Evolutionary conservation across 768 basidiomycete species (phyloP).

Genomic region (Phylloporus rhodoxanthus): DNA sequence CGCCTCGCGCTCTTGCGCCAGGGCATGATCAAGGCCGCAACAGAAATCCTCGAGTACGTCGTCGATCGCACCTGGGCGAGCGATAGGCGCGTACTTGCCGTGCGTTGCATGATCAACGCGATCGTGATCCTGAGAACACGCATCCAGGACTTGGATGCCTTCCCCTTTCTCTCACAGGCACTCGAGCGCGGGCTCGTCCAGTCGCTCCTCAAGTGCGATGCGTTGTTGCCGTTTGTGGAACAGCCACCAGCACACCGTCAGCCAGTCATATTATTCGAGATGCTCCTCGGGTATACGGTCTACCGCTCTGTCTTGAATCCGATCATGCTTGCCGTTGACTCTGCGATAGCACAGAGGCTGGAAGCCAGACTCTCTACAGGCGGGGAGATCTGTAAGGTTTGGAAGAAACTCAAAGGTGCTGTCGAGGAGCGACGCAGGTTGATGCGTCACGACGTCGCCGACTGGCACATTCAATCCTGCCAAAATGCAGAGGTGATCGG

Average conservation of each 20-base stretch:
- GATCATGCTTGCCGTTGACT: slow-evolving; percentile 9
- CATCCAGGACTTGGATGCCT: slow-evolving; percentile 22
- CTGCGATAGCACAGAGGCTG: slow-evolving; percentile 1
- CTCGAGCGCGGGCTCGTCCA: slow-evolving; percentile 16
- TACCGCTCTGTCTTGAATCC: slow-evolving; percentile 22
- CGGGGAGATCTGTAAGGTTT: slow-evolving; percentile 19
- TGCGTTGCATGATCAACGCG: slow-evolving; percentile 20
- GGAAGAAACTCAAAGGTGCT: slow-evolving; percentile 15
- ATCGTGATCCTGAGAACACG: slow-evolving; percentile 13
- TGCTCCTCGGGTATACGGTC: slow-evolving; percentile 22
- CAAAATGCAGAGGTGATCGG: slow-evolving; percentile 20
- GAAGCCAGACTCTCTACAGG: slow-evolving; percentile 11
- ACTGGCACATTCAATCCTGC: slow-evolving; percentile 22
- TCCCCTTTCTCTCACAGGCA: slow-evolving; percentile 24
- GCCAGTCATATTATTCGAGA: slow-evolving; percentile 7
- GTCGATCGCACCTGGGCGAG: slow-evolving; percentile 9
- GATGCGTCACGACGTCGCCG: slow-evolving; percentile 13
- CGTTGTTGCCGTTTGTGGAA: slow-evolving; percentile 16
- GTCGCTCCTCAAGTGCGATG: slow-evolving; percentile 23
- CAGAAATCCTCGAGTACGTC: slow-evolving; percentile 17
- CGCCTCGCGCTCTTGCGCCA: slow-evolving; percentile 17
- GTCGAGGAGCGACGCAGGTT: slow-evolving; percentile 18
- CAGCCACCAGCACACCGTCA: slow-evolving; percentile 5
- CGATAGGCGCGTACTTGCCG: slow-evolving; percentile 10
- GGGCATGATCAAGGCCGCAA: slow-evolving; percentile 20